phyloP scores from a whole-genome alignment of 805 yeast genomes.

The Starmera pachycereana region DNA sequence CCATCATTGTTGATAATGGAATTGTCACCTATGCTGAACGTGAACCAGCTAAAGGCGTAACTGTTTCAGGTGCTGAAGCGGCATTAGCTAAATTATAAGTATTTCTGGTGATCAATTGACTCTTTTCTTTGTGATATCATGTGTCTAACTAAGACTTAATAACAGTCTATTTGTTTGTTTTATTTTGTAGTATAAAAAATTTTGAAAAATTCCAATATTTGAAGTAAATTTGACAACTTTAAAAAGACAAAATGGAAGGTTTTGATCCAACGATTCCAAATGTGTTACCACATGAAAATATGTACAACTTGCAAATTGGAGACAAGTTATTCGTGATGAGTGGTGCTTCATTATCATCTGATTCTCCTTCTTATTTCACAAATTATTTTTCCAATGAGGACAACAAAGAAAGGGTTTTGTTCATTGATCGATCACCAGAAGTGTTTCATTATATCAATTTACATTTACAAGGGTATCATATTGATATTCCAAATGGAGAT shows the following conservation, averaged over 20 bases:
- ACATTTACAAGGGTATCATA: constrained; percentile 76
- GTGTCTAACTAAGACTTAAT: no score
- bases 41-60: constrained; percentile 19
- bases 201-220: background rate
- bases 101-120: no score
- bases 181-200: background rate
- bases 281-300: constrained; percentile 56
- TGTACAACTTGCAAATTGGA: constrained; percentile 67
- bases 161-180: no score
- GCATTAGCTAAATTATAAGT: constrained; percentile 17
- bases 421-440: constrained; percentile 65
- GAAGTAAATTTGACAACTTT: no score
- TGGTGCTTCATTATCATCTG: constrained; percentile 80
- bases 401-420: constrained; percentile 31
- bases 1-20: constrained; percentile 55
- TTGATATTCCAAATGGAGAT: constrained; percentile 47
- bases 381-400: constrained; percentile 40
- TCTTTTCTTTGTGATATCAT: no score
- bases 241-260: background rate
- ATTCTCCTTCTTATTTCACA: constrained; percentile 85
- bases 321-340: constrained; percentile 44
- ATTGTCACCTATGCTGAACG: constrained; percentile 35
- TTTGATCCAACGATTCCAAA: constrained; percentile 34
- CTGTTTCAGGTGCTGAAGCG: constrained; percentile 19
- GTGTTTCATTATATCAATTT: constrained; percentile 55